These are phyloP conservation scores for Pseudocercospora ulei DNA, from an alignment of 2,329 filamentous ascomycete species.

Conservation along the genomic window DNA sequence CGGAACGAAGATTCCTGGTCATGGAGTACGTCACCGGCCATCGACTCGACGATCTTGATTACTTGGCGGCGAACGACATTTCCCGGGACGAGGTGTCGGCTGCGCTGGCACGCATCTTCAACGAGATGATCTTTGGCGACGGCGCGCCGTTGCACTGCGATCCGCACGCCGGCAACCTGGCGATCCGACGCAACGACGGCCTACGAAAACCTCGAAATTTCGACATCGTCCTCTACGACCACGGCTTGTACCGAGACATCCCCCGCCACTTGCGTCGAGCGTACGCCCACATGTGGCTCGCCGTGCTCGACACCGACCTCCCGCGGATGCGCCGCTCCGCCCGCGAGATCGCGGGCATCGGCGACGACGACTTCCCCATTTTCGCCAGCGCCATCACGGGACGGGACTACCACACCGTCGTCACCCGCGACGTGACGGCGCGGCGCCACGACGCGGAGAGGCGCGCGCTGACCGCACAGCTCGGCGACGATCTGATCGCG, in stretches of 20 bases:
- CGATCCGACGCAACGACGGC: constrained; percentile 65
- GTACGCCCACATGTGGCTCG: constrained; percentile 96
- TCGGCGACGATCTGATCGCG: constrained; percentile 70
- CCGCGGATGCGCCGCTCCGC: constrained; percentile 77
- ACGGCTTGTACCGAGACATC: constrained; percentile 91
- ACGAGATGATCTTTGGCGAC: constrained; percentile 97
- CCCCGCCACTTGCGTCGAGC: constrained; percentile 65
- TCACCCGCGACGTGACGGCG: constrained; percentile 44
- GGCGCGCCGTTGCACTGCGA: constrained; percentile 89
- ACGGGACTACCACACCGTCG: constrained; percentile 72
- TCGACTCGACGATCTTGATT: constrained; percentile 79
- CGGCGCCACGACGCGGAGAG: constrained; percentile 67
- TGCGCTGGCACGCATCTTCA: constrained; percentile 83
- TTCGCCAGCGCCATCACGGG: constrained; percentile 96
- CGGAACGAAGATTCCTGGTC: constrained; percentile 76
- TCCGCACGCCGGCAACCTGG: constrained; percentile 91
- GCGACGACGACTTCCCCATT: constrained; percentile 80
- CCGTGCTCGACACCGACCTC: constrained; percentile 84
- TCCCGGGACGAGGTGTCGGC: constrained; percentile 93
- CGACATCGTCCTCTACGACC: constrained; percentile 91
- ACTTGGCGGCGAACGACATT: constrained; percentile 74
- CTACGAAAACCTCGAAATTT: constrained; percentile 61
- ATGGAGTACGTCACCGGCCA: constrained; percentile 88
- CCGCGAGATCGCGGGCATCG: constrained; percentile 77
- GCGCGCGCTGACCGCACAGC: constrained; percentile 68